Evolutionary conservation across 352 stramenopile species (phyloP).

Genomic region (Phytophthora megakarya): DNA sequence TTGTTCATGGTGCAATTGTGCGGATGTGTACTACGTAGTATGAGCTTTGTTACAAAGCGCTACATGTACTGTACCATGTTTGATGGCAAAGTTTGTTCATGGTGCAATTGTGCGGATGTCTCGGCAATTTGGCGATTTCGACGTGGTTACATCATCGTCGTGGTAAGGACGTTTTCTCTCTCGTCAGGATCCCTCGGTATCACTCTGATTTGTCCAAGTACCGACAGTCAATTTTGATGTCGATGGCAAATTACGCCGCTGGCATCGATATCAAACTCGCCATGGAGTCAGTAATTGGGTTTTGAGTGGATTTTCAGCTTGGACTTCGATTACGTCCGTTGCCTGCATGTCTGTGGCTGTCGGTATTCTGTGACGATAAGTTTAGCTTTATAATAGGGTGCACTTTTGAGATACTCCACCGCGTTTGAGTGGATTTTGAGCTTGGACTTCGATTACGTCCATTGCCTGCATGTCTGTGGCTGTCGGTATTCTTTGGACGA

Average conservation of each 20-base stretch:
- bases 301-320: not conserved
- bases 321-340: not conserved
- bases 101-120: not conserved
- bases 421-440: not conserved
- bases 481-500: too few relatives aligned
- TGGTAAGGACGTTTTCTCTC: constrained; percentile 16
- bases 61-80: too few relatives aligned
- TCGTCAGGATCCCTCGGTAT: constrained; percentile 25
- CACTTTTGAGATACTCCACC: too few relatives aligned
- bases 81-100: not conserved
- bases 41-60: too few relatives aligned
- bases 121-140: constrained; percentile 21
- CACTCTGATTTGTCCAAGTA: constrained; percentile 13
- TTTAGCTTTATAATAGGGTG: too few relatives aligned
- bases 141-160: constrained; percentile 9
- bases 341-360: too few relatives aligned
- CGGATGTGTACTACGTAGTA: too few relatives aligned
- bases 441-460: not conserved
- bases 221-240: too few relatives aligned
- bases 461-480: too few relatives aligned
- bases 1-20: not conserved
- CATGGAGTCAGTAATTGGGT: not conserved
- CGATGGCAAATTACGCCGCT: not conserved
- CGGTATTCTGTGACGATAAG: too few relatives aligned
- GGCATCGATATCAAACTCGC: not conserved